A percentile compares a stretch with the other conserved stretches of the same genome.
phyloP scores from a whole-genome alignment of 1,139 yeast genomes.

The Sugiyamaella japonica region DNA sequence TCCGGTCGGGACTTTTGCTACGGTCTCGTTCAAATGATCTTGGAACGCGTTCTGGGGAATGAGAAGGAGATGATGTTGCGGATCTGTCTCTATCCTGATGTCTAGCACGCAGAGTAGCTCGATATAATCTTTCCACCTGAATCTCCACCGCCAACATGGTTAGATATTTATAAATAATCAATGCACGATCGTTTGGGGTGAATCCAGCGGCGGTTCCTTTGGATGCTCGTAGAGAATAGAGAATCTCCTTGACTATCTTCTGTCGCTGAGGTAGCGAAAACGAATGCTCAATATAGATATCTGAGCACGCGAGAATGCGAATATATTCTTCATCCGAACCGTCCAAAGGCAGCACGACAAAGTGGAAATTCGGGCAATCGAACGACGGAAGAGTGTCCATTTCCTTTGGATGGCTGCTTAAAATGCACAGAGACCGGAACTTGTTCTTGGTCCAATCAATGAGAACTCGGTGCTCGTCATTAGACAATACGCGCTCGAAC shows the following conservation, averaged over 20 bases:
- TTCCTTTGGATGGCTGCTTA: conserved; percentile 49
- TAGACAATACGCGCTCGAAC: conserved; percentile 46
- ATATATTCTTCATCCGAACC: conserved; percentile 49
- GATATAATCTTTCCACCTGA: conserved; percentile 62
- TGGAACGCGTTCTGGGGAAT: conserved; percentile 1
- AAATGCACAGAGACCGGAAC: conserved; percentile 58
- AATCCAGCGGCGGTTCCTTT: conserved; percentile 24
- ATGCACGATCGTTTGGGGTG: conserved; percentile 47
- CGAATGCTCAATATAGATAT: conserved; percentile 56
- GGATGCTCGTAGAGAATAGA: conserved; percentile 25
- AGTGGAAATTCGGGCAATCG: conserved; percentile 41
- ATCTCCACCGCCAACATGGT: conserved; percentile 55
- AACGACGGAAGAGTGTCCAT: conserved; percentile 35
- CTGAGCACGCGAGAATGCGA: conserved; percentile 44
- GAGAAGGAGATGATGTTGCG: background rate
- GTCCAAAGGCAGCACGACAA: conserved; percentile 48
- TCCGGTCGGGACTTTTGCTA: conserved; percentile 1
- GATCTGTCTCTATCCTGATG: background rate
- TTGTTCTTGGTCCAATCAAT: conserved; percentile 66
- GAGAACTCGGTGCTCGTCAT: conserved; percentile 61
- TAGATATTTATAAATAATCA: conserved; percentile 51
- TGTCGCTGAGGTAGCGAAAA: conserved; percentile 41
- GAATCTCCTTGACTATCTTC: conserved; percentile 41
- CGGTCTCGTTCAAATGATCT: conserved; percentile 5
- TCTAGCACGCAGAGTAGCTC: conserved; percentile 41